Percentiles rank a stretch among this genome's conserved stretches.
Conservation (phyloP, 768 basidiomycete species). For the Collybiopsis luxurians region DNA sequence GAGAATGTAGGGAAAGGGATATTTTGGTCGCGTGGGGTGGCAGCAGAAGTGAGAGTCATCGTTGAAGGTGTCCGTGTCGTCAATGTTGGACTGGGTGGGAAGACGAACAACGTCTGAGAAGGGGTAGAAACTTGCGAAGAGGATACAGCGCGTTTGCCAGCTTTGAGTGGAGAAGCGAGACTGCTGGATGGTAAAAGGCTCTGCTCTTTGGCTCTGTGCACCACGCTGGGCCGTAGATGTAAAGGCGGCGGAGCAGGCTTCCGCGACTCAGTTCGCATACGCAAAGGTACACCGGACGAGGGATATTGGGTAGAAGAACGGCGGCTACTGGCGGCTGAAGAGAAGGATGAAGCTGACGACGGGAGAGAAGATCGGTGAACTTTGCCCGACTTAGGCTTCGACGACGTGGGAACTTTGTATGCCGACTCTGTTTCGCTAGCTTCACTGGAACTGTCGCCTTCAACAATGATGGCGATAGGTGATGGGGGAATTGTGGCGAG, state of each 20-base stretch:
- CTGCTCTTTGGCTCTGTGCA: constrained; percentile 28
- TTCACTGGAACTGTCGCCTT: constrained; percentile 12
- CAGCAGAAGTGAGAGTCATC: constrained; percentile 73
- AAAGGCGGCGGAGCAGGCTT: constrained; percentile 58
- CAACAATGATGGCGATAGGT: constrained; percentile 54
- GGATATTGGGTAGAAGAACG: constrained; percentile 12
- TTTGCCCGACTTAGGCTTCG: constrained; percentile 17
- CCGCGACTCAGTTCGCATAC: constrained; percentile 51
- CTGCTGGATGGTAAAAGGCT: constrained; percentile 21
- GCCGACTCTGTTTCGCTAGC: background rate
- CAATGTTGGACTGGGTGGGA: constrained; percentile 71
- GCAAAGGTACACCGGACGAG: constrained; percentile 15
- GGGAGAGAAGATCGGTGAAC: background rate
- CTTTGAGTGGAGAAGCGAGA: constrained; percentile 12
- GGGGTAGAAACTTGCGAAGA: constrained; percentile 43
- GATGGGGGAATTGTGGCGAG: constrained; percentile 76
- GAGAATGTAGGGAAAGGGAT: constrained; percentile 54
- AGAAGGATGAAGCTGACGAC: constrained; percentile 1
- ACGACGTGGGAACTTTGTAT: background rate
- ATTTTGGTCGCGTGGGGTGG: constrained; percentile 26
- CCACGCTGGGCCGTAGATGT: constrained; percentile 39
- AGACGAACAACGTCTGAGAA: constrained; percentile 84
- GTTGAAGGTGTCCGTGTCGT: constrained; percentile 72
- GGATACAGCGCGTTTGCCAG: constrained; percentile 10
- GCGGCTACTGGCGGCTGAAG: constrained; percentile 8